These are phyloP conservation scores for Triticum aestivum DNA, from an alignment of 176 grass and related monocot genomes.

Conservation along the genomic window IWGSC_CS_RefSeq_v2.1 NC_057799.1:143242328-143242827, in stretches of 20 bases:
- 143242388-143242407: not conserved
- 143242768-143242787: not conserved
- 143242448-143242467: conserved; percentile 23
- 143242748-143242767: not conserved
- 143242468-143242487: conserved; percentile 3
- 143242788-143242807: too few relatives aligned
- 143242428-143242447: conserved; percentile 43
- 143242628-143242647: not conserved
- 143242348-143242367: conserved; percentile 36
- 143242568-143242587: conserved; percentile 6
- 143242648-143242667: not conserved
- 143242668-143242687: not conserved
- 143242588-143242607: conserved; percentile 23
- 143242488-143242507: not conserved
- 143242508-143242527: conserved; percentile 34
- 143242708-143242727: not conserved
- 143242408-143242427: not conserved
- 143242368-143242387: conserved; percentile 27
- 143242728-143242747: not conserved
- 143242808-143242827: too few relatives aligned
- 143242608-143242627: conserved; percentile 5
- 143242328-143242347: conserved; percentile 8
- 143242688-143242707: not conserved
- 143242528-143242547: conserved; percentile 4
- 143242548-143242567: conserved; percentile 37